Evolutionary conservation across 768 basidiomycete species (phyloP).

Genomic region (Amanita muscaria): DNA sequence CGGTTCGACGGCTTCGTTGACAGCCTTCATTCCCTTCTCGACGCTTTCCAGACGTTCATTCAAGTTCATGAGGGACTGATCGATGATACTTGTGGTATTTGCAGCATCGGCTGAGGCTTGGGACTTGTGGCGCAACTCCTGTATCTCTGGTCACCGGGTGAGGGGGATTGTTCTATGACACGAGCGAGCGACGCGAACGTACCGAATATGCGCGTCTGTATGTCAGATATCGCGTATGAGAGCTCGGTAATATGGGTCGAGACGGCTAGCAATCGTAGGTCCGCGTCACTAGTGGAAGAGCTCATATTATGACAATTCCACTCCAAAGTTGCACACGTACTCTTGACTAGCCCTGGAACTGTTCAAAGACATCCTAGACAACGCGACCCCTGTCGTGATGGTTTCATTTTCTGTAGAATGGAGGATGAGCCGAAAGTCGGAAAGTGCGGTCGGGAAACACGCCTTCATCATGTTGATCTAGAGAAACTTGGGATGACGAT

Average conservation of each 20-base stretch:
- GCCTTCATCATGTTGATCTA: slow-evolving; percentile 61
- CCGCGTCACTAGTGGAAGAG: slow-evolving; percentile 33
- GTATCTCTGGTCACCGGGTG: slow-evolving; percentile 55
- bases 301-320: too few relatives aligned
- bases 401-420: slow-evolving; percentile 56
- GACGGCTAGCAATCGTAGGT: slow-evolving; percentile 66
- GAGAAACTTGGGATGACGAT: slow-evolving; percentile 48
- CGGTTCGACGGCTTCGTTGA: slow-evolving; percentile 60
- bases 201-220: slow-evolving; percentile 90
- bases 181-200: slow-evolving; percentile 15
- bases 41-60: slow-evolving; percentile 74
- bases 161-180: slow-evolving; percentile 1
- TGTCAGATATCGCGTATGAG: slow-evolving; percentile 80
- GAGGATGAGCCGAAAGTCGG: slow-evolving; percentile 12
- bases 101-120: slow-evolving; percentile 51
- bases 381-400: slow-evolving; percentile 46
- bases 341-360: slow-evolving; percentile 52
- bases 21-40: slow-evolving; percentile 58
- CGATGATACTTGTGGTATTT: slow-evolving; percentile 61
- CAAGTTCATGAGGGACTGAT: slow-evolving; percentile 70
- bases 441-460: slow-evolving; percentile 13
- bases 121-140: slow-evolving; percentile 85
- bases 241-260: slow-evolving; percentile 85
- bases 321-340: slow-evolving; percentile 46
- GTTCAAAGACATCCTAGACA: slow-evolving; percentile 33